Base-by-base conservation (phyloP, 2,329 filamentous ascomycete genomes). In the Colletotrichum lentis region DNA sequence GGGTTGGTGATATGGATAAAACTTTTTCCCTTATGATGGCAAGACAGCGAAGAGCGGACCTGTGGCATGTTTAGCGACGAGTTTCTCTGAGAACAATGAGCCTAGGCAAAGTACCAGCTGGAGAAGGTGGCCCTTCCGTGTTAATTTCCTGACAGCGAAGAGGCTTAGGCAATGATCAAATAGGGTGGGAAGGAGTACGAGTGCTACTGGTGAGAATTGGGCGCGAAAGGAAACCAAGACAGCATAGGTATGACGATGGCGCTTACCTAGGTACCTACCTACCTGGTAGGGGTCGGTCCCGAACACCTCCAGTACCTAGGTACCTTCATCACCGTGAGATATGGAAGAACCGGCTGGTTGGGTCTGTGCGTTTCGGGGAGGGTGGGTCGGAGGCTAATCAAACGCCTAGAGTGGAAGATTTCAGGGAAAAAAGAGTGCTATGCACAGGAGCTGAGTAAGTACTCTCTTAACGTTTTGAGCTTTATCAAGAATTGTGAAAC, bases 181-280 rank as follows among this genome's bases (percentile, higher is more conserved):
- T 22, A 35, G 20, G 18, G 56, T 20, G 18, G 14, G 20, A 18
- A 7, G n/a, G n/a, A 54, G 31, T 3, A 22, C 43, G 31, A 18
- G 27, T 18, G 10, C 37, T 24, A n/a, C 43, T 24, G 31, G 18
- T 22, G 43, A 24, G n/a, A 47, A 37, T 39, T 58, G 12, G 27
- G 43, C n/a, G 12, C 7, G 44, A 47, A 58, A 47, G 37, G 27
- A 37, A 37, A 37, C 7, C 3, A 35, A 46, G 54, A 46, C 52
- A 35, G 24, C 12, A 46, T 41, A 43, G n/a, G n/a, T n/a, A n/a
- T 8, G 22, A 14, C 22, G 54, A 41, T 8, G 24, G 22, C 37
- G 54, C 37, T 44, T 56, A 56, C 54, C 31, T 56, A 18, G n/a
- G n/a, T n/a, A n/a, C n/a, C n/a, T n/a, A n/a, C 16, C 24, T n/a